These are phyloP conservation scores for Alternaria metachromatica DNA, from an alignment of 2,329 filamentous ascomycete genomes.

Conservation along the genomic window DNA sequence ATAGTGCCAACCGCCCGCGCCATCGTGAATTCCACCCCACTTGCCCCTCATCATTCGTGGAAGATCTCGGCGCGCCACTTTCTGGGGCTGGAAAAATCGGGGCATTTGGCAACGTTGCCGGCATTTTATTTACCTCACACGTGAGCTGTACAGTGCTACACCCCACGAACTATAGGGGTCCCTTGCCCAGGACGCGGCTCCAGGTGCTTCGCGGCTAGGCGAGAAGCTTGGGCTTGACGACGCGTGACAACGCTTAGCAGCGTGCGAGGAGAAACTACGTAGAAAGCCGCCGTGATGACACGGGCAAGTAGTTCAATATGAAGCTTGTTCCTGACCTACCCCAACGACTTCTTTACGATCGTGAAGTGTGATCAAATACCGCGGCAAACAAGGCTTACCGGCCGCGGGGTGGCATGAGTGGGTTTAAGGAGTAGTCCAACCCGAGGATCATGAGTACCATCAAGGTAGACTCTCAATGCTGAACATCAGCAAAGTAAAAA, in stretches of 20 bases:
- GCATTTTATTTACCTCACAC: slow-evolving; percentile 17
- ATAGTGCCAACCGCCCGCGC: slow-evolving; percentile 1
- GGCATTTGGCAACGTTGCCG: slow-evolving; percentile 8
- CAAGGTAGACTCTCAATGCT: neutral
- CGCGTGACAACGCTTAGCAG: neutral
- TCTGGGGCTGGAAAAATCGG: slow-evolving; percentile 18
- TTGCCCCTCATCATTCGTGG: slow-evolving; percentile 22
- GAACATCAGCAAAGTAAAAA: neutral
- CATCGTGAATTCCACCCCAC: slow-evolving; percentile 19
- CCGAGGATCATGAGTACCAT: neutral
- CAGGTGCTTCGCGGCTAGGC: slow-evolving; percentile 21
- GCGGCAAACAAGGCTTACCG: slow-evolving; percentile 3
- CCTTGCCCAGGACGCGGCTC: slow-evolving; percentile 9
- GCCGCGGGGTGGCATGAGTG: slow-evolving; percentile 1
- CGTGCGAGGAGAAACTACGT: neutral
- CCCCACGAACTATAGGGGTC: neutral
- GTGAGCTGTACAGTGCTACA: slow-evolving; percentile 5
- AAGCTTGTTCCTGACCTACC: neutral
- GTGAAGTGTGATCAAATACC: slow-evolving; percentile 2
- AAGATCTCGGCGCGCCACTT: slow-evolving; percentile 20
- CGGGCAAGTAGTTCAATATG: neutral
- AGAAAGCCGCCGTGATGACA: neutral
- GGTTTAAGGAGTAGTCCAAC: neutral
- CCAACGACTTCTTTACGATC: neutral
- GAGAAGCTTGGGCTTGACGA: slow-evolving; percentile 23